phyloP scores from a whole-genome alignment of 306 rosid genomes.

The Prunus mira region DNA sequence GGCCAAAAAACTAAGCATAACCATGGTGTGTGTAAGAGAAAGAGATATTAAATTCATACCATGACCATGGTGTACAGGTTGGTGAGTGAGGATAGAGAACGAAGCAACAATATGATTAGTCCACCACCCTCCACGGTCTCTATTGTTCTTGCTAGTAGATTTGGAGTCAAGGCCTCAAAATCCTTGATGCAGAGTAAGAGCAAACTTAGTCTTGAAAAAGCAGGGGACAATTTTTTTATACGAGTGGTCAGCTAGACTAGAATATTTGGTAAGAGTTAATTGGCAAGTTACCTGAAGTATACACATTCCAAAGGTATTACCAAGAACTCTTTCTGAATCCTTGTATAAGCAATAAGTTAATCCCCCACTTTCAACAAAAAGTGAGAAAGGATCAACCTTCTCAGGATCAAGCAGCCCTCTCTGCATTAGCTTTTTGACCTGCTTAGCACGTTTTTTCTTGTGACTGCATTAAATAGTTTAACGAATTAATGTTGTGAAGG shows the following conservation, averaged over 20 bases:
- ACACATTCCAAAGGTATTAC: slow-evolving; percentile 95
- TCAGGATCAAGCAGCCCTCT: slow-evolving; percentile 87
- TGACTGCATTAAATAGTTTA: slow-evolving; percentile 58
- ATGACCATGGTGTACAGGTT: slow-evolving; percentile 95
- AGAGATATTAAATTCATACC: slow-evolving; percentile 49
- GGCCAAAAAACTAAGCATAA: neutral
- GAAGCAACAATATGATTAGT: slow-evolving; percentile 69
- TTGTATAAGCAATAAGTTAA: slow-evolving; percentile 71
- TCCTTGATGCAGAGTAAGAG: slow-evolving; percentile 49
- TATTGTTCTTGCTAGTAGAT: slow-evolving; percentile 88
- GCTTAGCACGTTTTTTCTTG: slow-evolving; percentile 77
- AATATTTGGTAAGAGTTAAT: neutral
- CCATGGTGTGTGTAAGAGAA: neutral
- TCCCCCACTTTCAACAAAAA: slow-evolving; percentile 72
- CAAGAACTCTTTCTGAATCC: slow-evolving; percentile 84
- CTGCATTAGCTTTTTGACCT: slow-evolving; percentile 59
- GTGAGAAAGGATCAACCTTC: slow-evolving; percentile 75
- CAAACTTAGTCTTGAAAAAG: slow-evolving; percentile 16
- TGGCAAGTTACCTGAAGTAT: slow-evolving; percentile 66
- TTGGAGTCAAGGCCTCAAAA: slow-evolving; percentile 92
- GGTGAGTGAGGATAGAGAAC: slow-evolving; percentile 77
- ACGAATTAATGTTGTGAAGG: slow-evolving; percentile 18
- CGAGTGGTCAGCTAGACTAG: neutral
- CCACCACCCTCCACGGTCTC: slow-evolving; percentile 99
- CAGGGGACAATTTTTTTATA: neutral